A percentile compares a stretch with the other conserved stretches of the same genome.
These are phyloP conservation scores for Striga hermonthica DNA, from an alignment of 305 asterid species.

Conservation along the genomic window DNA sequence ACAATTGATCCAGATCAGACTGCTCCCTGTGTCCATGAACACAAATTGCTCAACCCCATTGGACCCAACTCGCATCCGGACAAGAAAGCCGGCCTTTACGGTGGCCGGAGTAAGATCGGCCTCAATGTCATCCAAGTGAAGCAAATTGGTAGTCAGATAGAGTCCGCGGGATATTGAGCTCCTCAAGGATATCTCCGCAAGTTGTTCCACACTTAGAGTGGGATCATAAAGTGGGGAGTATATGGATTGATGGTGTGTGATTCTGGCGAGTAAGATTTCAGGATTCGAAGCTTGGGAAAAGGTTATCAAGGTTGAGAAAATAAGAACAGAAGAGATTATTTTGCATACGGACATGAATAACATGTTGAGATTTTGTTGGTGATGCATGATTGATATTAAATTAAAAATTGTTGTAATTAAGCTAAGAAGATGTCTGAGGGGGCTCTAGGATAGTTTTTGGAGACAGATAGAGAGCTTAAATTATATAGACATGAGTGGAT, in stretches of 20 bases:
- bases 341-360: too few relatives aligned
- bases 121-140: not conserved
- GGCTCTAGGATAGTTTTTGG: too few relatives aligned
- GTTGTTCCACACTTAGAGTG: not conserved
- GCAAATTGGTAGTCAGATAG: not conserved
- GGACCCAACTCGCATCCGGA: not conserved
- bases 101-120: not conserved
- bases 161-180: not conserved
- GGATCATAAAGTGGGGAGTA: not conserved
- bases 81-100: not conserved
- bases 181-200: not conserved
- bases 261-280: not conserved
- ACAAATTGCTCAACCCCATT: not conserved
- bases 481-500: too few relatives aligned
- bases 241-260: not conserved
- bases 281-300: too few relatives aligned
- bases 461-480: too few relatives aligned
- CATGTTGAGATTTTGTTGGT: too few relatives aligned
- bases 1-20: slow-evolving; percentile 1
- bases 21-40: slow-evolving; percentile 4
- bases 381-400: too few relatives aligned
- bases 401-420: too few relatives aligned
- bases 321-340: too few relatives aligned
- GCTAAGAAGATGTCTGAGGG: too few relatives aligned
- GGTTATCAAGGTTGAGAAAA: too few relatives aligned